phyloP scores from a whole-genome alignment of 345 rosid genomes.

The Carallia pectinifolia region DNA sequence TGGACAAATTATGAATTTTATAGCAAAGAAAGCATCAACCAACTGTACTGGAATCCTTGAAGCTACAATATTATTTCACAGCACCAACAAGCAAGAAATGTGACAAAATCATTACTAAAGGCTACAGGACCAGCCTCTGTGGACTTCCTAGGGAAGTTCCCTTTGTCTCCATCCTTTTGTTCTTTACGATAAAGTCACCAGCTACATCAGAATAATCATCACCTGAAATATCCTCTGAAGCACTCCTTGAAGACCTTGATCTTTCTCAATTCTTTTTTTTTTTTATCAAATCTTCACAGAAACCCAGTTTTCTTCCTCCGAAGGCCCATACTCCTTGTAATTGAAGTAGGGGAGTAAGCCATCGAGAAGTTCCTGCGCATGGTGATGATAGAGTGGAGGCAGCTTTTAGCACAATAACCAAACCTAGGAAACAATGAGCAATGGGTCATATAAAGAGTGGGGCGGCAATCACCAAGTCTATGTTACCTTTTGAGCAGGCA shows the following conservation, averaged over 20 bases:
- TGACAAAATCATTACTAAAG: constrained; percentile 36
- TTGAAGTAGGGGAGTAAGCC: no score
- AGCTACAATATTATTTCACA: constrained; percentile 6
- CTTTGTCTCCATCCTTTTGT: neutral
- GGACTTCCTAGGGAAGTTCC: constrained; percentile 5
- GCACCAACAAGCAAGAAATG: no score
- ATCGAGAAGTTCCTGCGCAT: no score
- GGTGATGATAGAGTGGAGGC: no score
- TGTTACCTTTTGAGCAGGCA: constrained; percentile 11
- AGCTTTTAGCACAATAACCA: no score
- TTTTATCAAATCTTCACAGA: neutral
- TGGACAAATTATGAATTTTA: no score
- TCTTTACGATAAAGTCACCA: neutral
- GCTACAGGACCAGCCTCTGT: constrained; percentile 31
- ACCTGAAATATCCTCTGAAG: neutral
- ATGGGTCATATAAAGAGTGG: neutral
- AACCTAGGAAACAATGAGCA: no score
- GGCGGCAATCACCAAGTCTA: neutral
- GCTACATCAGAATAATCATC: neutral
- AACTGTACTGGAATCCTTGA: constrained; percentile 5
- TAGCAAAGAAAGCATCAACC: no score
- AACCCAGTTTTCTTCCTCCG: neutral
- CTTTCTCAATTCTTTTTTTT: neutral
- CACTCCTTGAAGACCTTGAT: neutral
- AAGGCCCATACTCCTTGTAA: neutral